Base-by-base conservation (phyloP, 164 flowering plant genomes). In the Nymphaea thermarum region DNA sequence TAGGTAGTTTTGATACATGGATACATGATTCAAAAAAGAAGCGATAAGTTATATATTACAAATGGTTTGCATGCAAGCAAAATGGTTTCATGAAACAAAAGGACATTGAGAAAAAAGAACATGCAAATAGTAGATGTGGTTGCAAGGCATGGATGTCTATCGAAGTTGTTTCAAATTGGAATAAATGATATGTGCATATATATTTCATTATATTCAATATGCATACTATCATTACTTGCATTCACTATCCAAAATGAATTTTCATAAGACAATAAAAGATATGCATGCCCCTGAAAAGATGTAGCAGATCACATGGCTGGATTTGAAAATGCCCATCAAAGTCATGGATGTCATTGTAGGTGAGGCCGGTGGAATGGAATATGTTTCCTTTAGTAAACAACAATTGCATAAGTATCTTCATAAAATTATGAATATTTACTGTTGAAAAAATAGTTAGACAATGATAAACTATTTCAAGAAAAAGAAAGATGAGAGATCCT, bases 391-490 rank as follows among this genome's bases (percentile, higher is more conserved):
- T 25, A 25, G 36, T 25, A 25, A 25, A 25, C 36, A 25, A 25
- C 36, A 0, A 25, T 25, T 25, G 36, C 36, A 25, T 25, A 25
- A 25, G 36, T 25, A 25, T 25, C 36, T 25, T 25, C 36, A 25
- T 25, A 25, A 25, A 25, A 0, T 25, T 25, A 25, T 25, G 36
- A 25, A 25, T 25, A 25, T 10, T 51, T 51, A 15, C 14, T 51
- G 8, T 10, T 8, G 14, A 51, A 51, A 51, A 8, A 65, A 68
- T 62, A 14, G 41, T 12, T 42, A 61, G 36, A 51, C 65, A 14
- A 36, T 61, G 25, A 43, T 43, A 7, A 53, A 68, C 16, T 68
- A 16, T 68, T 68, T 68, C 43, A 15, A 47, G 42, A 64, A 55
- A 16, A 63, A 47, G 66, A 64, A 63, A 18, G 36, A 10, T 10